phyloP scores from a whole-genome alignment of 257 asterid genomes.

The Ocimum tenuiflorum region DNA sequence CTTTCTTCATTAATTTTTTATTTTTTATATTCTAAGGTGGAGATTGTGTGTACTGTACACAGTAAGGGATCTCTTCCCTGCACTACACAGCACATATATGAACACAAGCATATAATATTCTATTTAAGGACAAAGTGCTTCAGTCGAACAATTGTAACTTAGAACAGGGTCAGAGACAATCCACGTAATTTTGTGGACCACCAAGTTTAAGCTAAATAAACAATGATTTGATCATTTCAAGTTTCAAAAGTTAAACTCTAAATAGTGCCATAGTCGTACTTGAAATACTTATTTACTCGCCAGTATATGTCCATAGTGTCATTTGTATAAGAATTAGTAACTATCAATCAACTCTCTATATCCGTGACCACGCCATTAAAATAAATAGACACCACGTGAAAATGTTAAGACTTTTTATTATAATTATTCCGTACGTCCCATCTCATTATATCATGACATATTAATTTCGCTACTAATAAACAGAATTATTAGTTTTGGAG shows the following conservation, averaged over 20 bases:
- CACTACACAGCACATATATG: too few relatives aligned
- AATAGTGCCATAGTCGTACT: not conserved
- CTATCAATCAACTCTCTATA: slow-evolving; percentile 17
- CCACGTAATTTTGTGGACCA: slow-evolving; percentile 6
- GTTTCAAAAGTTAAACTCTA: not conserved
- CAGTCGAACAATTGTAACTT: not conserved
- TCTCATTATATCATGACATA: not conserved
- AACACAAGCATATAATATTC: not conserved
- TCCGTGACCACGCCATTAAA: not conserved
- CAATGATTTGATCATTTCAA: not conserved
- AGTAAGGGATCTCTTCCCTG: too few relatives aligned
- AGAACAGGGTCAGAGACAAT: not conserved
- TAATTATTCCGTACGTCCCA: slow-evolving; percentile 4
- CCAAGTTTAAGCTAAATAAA: not conserved
- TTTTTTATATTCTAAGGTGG: too few relatives aligned
- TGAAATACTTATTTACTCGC: not conserved
- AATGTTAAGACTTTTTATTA: not conserved
- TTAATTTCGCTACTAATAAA: not conserved
- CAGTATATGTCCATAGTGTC: not conserved
- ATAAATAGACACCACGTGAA: not conserved
- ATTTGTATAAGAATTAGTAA: slow-evolving; percentile 18
- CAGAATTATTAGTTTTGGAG: not conserved
- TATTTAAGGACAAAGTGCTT: not conserved
- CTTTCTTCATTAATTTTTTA: too few relatives aligned
- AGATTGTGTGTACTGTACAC: too few relatives aligned